A percentile compares a stretch with the other conserved stretches of the same genome.
These are phyloP conservation scores for Phytophthora ramorum DNA, from an alignment of 352 stramenopile species.

Conservation along the genomic window DNA sequence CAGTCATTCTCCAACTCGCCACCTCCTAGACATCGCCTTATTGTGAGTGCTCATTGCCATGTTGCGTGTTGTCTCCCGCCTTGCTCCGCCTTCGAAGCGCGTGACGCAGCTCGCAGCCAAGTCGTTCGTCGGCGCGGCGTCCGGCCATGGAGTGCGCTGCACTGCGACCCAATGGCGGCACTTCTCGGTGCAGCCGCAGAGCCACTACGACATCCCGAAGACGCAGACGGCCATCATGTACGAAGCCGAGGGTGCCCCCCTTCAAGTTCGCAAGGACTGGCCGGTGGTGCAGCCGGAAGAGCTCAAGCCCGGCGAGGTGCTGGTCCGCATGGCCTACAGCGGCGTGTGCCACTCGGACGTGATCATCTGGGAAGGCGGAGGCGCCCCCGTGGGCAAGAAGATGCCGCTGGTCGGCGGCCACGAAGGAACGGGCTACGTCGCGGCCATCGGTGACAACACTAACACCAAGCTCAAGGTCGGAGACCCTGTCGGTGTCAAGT, in stretches of 20 bases:
- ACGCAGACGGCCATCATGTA: constrained; percentile 56
- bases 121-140: constrained; percentile 13
- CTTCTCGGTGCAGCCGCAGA: constrained; percentile 53
- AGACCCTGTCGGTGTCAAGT: constrained; percentile 57
- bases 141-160: constrained; percentile 13
- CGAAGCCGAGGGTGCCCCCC: constrained; percentile 39
- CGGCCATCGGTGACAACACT: constrained; percentile 49
- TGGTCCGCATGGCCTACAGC: constrained; percentile 58
- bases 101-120: constrained; percentile 27
- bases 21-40: not conserved
- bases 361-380: constrained; percentile 49
- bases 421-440: constrained; percentile 56
- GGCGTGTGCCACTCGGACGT: constrained; percentile 59
- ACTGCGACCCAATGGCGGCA: constrained; percentile 20
- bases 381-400: constrained; percentile 33
- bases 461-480: constrained; percentile 51
- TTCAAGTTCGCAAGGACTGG: constrained; percentile 53
- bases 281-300: constrained; percentile 48
- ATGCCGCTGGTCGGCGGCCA: constrained; percentile 60
- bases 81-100: constrained; percentile 29
- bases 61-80: constrained; percentile 35
- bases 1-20: constrained; percentile 25
- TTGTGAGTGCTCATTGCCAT: constrained; percentile 7
- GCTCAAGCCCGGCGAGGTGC: constrained; percentile 48
- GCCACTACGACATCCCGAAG: constrained; percentile 51